Evolutionary conservation across 345 rosid genomes (phyloP), one percentile per base, ranked within the genome.

Genomic region (Citropsis articulata): DNA sequence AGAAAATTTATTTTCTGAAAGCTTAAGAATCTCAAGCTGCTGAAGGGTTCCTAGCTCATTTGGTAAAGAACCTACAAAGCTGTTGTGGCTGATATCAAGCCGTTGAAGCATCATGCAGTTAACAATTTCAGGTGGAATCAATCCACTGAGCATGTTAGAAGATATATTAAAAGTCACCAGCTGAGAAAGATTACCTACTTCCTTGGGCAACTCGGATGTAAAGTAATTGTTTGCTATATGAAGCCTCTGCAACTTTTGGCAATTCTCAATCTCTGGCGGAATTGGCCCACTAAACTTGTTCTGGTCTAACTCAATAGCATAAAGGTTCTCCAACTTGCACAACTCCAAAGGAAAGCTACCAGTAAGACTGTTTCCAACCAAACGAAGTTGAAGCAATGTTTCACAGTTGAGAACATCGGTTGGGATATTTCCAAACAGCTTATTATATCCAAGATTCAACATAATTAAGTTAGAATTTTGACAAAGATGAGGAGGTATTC

Each of bases 91-190:
- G 72, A 96, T 83, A 88, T 96, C 99, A 74, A 96, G 93, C 14
- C 97, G 90, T 82, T 96, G 98, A 83, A 96, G 98, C 93, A 81
- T 90, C 85, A 59, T 84, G 85, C 98, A 94, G 82, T 84, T 84
- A 56, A 91, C 86, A 66, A 96, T 91, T 65, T 90, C 92, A 3
- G 82, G 81, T 12, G 97, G 99, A 72, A 96, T 82, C 60, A 21
- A 75, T 72, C 99, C 98, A 0, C 84, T 82, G 73, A 96, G 87
- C 55, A 82, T 82, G 85, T 96, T 96, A 22, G 90, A 88, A 1
- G 99, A 96, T 78, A 94, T 75, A 81, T 96, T 96, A 77, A 96
- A 88, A 70, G 84, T 91, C 73, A 96, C 99, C 77, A 96, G 64
- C 79, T 88, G 86, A 75, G 98, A 83, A 79, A 96, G 89, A 50